Conservation (phyloP, 2,329 filamentous ascomycete genomes). For the Zalaria obscura region DNA sequence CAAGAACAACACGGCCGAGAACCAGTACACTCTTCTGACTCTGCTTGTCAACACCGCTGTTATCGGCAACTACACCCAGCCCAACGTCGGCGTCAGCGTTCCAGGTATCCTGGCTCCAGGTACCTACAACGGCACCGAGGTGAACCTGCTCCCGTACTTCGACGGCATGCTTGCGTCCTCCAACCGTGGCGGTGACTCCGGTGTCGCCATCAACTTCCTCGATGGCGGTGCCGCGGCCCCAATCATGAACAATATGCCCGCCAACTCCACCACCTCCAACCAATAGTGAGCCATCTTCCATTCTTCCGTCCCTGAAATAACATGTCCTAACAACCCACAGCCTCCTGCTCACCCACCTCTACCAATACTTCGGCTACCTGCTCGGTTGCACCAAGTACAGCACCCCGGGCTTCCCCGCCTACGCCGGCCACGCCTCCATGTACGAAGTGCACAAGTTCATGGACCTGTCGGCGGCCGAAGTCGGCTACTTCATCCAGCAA, state of each 20-base stretch:
- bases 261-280: slow-evolving; percentile 34
- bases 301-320: neutral
- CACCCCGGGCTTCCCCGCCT: slow-evolving; percentile 35
- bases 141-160: slow-evolving; percentile 48
- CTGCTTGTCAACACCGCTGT: slow-evolving; percentile 49
- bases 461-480: slow-evolving; percentile 36
- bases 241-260: slow-evolving; percentile 40
- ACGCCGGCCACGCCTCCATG: slow-evolving; percentile 32
- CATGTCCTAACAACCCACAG: slow-evolving; percentile 15
- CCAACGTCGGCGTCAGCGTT: slow-evolving; percentile 38
- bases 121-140: slow-evolving; percentile 34
- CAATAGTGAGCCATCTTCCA: slow-evolving; percentile 27
- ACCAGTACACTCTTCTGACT: slow-evolving; percentile 42
- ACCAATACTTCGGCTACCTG: slow-evolving; percentile 46
- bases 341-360: slow-evolving; percentile 46
- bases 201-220: slow-evolving; percentile 43
- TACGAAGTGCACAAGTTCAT: slow-evolving; percentile 44
- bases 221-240: slow-evolving; percentile 44
- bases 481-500: slow-evolving; percentile 46
- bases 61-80: slow-evolving; percentile 33
- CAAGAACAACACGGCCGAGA: slow-evolving; percentile 43
- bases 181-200: slow-evolving; percentile 34
- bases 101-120: slow-evolving; percentile 43
- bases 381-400: slow-evolving; percentile 41
- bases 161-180: slow-evolving; percentile 38